These are phyloP conservation scores for Punica granatum DNA, from an alignment of 345 rosid genomes.

Conservation along the genomic window DNA sequence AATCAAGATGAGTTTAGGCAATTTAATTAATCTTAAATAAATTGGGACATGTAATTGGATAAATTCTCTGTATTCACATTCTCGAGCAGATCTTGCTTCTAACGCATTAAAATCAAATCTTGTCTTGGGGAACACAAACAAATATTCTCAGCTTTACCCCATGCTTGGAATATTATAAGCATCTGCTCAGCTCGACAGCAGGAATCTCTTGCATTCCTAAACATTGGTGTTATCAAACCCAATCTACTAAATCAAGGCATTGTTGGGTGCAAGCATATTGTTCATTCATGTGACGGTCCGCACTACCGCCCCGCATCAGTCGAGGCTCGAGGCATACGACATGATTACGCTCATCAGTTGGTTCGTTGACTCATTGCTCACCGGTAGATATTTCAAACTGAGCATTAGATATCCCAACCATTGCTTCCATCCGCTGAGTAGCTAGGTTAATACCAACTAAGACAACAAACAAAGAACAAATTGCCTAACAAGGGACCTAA, in stretches of 20 bases:
- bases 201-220: not conserved
- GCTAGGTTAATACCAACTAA: not conserved
- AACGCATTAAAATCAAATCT: not conserved
- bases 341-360: not conserved
- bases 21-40: not conserved
- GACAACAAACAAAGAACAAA: not conserved
- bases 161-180: not conserved
- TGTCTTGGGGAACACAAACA: conserved; percentile 2
- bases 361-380: not conserved
- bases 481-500: too few species aligned
- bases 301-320: not conserved
- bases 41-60: not conserved
- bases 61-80: not conserved
- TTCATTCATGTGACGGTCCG: not conserved
- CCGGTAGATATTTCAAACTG: not conserved
- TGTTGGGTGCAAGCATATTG: not conserved
- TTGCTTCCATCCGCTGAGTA: not conserved
- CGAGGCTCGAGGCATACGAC: not conserved
- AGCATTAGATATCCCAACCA: not conserved
- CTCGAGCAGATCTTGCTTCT: not conserved
- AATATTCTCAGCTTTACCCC: not conserved
- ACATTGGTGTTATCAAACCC: not conserved
- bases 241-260: not conserved
- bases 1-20: too few species aligned
- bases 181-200: not conserved